Evolutionary conservation across 1,284 basidiomycete genomes (phyloP).

Genomic region (Cutaneotrichosporon sp.): DNA sequence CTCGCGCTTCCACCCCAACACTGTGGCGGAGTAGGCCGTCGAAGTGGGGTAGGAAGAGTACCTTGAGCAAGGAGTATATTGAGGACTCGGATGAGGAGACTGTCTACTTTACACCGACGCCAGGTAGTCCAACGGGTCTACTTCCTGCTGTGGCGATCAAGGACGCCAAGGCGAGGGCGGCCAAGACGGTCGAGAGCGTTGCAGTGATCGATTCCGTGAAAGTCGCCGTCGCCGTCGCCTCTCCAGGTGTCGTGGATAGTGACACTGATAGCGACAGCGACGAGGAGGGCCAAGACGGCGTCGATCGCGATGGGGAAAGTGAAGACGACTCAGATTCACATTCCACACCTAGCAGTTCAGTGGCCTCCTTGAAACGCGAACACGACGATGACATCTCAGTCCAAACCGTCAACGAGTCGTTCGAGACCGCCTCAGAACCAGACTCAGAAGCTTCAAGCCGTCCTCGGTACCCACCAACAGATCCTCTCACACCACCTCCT

Average conservation of each 20-base stretch:
- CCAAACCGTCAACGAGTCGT: background rate
- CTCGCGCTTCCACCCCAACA: background rate
- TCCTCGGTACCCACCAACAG: background rate
- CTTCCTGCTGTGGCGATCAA: too few relatives aligned
- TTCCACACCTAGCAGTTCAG: too few relatives aligned
- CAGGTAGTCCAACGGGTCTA: too few relatives aligned
- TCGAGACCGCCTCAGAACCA: background rate
- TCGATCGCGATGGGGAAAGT: background rate
- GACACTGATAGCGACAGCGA: too few relatives aligned
- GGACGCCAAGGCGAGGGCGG: background rate
- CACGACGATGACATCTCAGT: background rate
- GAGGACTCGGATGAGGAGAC: background rate
- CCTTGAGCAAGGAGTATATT: background rate
- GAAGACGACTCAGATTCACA: too few relatives aligned
- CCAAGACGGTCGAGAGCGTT: background rate
- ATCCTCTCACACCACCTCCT: background rate
- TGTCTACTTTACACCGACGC: too few relatives aligned
- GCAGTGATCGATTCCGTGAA: background rate
- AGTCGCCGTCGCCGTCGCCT: background rate
- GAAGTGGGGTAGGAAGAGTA: background rate
- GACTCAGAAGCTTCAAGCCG: background rate
- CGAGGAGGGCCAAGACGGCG: background rate
- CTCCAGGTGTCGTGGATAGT: too few relatives aligned
- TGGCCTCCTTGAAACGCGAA: too few relatives aligned
- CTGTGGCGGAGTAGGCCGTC: background rate